Base-by-base conservation (phyloP, 352 stramenopile genomes). In the Aphanomyces cochlioides region DNA sequence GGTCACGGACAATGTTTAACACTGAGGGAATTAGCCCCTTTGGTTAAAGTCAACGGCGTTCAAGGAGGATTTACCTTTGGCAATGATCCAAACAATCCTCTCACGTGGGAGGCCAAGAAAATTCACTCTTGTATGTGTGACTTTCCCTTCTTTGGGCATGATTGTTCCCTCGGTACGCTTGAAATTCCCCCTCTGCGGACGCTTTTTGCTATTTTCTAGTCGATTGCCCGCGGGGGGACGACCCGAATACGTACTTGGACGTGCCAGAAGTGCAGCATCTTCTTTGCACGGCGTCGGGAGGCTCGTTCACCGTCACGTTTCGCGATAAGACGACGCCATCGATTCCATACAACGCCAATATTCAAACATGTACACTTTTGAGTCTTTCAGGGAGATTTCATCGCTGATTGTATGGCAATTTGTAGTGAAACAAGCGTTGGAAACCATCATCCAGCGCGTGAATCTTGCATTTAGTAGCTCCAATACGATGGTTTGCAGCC, bases 1-100 rank as follows among this genome's bases (percentile, higher is more conserved):
- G 88, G 80, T 17, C 87, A 93, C 53, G 90, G 88, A 0, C 78
- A 81, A 39, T 97, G 90, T 47, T 71, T 93, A 36, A 84, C 78
- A 2, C 74, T 97, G 36, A 75, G 73, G 12, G 78, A 92, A 59
- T 66, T 94, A 17, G 80, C 85, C 1, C 81, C 81, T 34, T 73
- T 87, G 3, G 72, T 81, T 2, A 77, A 72, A 1, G 67, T 92
- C 47, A 88, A 92, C 38, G 81, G 82, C 19, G 79, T 86, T 63
- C 76, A 72, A 0, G 77, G 73, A 0, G 81, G 74, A 3, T 91
- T 84, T 73, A 78, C 77, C 0, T 92, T 91, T 61, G 84, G 84
- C 48, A 66, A 73, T 6, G 80, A 91, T 60, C 81, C 83, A 19
- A 92, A 93, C 73, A 76, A 89, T 39, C 75, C 84, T 13, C 7